Conservation (phyloP, 345 rosid species). For the Rubroshorea leprosula region DNA sequence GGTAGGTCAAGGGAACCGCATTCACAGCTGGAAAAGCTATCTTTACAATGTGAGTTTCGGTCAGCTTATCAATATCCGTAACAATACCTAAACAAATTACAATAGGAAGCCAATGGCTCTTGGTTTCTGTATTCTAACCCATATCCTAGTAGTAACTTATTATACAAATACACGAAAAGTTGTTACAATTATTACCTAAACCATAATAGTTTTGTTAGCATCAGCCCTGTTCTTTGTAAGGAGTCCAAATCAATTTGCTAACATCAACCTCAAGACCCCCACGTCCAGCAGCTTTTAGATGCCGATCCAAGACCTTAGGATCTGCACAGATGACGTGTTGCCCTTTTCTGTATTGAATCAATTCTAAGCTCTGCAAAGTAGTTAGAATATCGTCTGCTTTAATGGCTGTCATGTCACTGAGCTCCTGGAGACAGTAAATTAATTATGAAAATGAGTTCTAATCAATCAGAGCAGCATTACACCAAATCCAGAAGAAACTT, state of each 20-base stretch:
- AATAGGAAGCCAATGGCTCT: too few species aligned
- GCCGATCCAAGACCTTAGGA: conserved; percentile 95
- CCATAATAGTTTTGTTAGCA: too few species aligned
- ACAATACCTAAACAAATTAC: too few species aligned
- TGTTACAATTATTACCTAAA: too few species aligned
- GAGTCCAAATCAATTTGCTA: conserved; percentile 97
- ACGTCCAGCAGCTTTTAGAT: conserved; percentile 93
- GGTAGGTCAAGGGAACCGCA: too few species aligned
- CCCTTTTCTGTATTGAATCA: conserved; percentile 97
- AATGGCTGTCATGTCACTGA: conserved; percentile 98
- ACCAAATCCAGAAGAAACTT: background rate
- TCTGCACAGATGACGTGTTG: conserved; percentile 98
- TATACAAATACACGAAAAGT: too few species aligned
- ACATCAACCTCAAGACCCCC: conserved; percentile 98
- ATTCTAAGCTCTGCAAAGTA: conserved; percentile 91
- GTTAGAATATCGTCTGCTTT: conserved; percentile 90
- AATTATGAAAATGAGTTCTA: background rate
- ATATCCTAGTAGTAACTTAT: too few species aligned
- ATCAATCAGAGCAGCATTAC: background rate
- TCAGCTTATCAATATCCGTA: too few species aligned
- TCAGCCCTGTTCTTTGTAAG: conserved; percentile 85
- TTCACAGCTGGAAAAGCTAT: too few species aligned
- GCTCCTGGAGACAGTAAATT: conserved; percentile 51
- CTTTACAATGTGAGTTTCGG: too few species aligned
- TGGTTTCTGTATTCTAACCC: too few species aligned